These are phyloP conservation scores for Cercophora newfieldiana DNA, from an alignment of 495 filamentous ascomycete species.

Conservation along the genomic window DNA sequence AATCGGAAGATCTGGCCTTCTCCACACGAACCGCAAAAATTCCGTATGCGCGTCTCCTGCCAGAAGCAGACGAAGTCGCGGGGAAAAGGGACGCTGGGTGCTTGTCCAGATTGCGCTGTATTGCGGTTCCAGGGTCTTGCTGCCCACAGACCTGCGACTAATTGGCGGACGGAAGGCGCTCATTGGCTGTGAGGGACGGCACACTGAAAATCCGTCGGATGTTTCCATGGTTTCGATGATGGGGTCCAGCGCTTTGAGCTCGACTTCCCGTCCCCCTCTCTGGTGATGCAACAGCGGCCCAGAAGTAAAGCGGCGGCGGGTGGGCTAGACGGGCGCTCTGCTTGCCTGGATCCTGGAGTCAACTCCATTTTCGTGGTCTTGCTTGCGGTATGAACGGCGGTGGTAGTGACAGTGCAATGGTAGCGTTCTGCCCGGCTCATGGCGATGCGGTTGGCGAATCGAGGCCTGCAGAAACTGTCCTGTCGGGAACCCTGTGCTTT, in stretches of 20 bases:
- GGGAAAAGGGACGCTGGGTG: conserved; percentile 6
- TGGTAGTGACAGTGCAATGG: neutral
- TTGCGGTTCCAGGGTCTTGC: conserved; percentile 13
- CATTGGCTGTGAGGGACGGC: conserved; percentile 24
- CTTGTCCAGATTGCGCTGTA: conserved; percentile 5
- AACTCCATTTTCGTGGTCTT: neutral
- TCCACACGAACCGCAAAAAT: conserved; percentile 17
- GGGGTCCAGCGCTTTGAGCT: conserved; percentile 32
- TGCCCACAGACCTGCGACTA: conserved; percentile 16
- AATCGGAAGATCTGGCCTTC: conserved; percentile 13
- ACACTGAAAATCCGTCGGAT: conserved; percentile 17
- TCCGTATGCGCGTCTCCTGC: neutral
- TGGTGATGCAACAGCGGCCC: conserved; percentile 29
- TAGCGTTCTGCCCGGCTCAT: neutral
- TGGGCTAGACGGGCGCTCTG: neutral
- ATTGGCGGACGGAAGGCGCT: neutral
- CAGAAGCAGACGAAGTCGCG: conserved; percentile 1
- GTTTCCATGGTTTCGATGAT: conserved; percentile 25
- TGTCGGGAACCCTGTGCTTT: conserved; percentile 5
- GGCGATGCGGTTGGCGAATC: neutral
- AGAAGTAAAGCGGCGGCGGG: neutral
- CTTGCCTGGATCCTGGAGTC: neutral
- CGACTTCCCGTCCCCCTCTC: conserved; percentile 20
- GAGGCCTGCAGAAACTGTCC: conserved; percentile 4
- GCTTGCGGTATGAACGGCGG: neutral